A percentile compares a stretch with the other conserved stretches of the same genome.
Conservation (phyloP, 306 rosid species). For the Macrotyloma uniflorum region DNA sequence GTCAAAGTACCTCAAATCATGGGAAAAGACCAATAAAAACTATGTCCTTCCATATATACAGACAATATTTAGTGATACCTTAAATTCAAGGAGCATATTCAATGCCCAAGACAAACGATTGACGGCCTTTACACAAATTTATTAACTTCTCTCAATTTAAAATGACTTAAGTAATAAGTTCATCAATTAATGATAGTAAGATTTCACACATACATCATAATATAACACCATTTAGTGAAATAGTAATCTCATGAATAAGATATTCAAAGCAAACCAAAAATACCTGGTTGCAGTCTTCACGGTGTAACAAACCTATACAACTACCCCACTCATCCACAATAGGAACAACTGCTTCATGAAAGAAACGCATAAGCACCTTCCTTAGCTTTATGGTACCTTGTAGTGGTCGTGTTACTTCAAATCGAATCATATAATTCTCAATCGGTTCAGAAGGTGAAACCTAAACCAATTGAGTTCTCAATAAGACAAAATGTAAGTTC, state of each 20-base stretch:
- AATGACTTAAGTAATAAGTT: constrained; percentile 3
- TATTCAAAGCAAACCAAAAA: constrained; percentile 25
- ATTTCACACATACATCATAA: not conserved
- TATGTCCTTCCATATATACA: not conserved
- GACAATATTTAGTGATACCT: not conserved
- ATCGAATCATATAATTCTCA: constrained; percentile 71
- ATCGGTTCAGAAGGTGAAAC: constrained; percentile 62
- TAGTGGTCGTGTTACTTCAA: constrained; percentile 66
- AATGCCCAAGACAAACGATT: not conserved
- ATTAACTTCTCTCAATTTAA: constrained; percentile 1
- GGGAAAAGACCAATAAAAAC: not conserved
- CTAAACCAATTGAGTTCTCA: constrained; percentile 42
- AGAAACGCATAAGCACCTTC: constrained; percentile 69
- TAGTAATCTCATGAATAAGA: not conserved
- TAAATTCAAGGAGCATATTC: not conserved
- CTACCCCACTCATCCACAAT: constrained; percentile 80
- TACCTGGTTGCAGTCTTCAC: constrained; percentile 78
- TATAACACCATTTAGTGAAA: constrained; percentile 14
- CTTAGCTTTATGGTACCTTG: constrained; percentile 51
- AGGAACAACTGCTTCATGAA: constrained; percentile 62
- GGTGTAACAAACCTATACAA: constrained; percentile 77
- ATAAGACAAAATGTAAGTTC: constrained; percentile 23
- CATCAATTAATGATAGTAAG: not conserved
- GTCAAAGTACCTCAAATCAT: not conserved
- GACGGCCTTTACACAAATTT: not conserved